Base-by-base conservation (phyloP, 169 alveolate species). In the Sarcocystis neurona region DNA sequence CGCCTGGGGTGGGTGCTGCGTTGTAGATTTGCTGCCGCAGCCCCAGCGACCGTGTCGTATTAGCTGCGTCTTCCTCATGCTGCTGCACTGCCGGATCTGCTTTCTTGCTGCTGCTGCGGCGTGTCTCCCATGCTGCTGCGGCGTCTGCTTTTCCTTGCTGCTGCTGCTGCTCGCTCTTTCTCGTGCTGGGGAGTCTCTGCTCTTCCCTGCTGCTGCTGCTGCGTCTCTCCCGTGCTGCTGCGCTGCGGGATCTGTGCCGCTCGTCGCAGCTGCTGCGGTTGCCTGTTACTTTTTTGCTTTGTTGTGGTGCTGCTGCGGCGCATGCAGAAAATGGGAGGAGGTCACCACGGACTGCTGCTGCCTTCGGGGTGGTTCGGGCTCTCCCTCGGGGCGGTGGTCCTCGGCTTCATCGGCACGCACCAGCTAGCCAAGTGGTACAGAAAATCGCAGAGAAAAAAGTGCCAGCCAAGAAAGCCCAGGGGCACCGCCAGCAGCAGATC, bases 341-440 rank as follows among this genome's bases (percentile, higher is more conserved):
- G 66, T 12, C 90, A 86, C 58, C 48, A 70, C 85, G 90, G 90
- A 53, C 85, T 86, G 3, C 30, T 86, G 39, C 37, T 50, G 47
- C 34, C 23, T 5, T 32, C 77, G 32, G 90, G 90, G 1, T 86
- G 90, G 90, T 86, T 86, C 44, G 20, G 86, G 34, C 70, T 72
- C 66, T 32, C 85, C 34, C 50, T 86, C 53, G 79, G 79, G 85
- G 79, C 85, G 20, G 18, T 43, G 27, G 48, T 86, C 70, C 4
- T 70, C 32, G 79, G 90, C 0, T 27, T 86, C 30, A 80, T 44
- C n/a, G 90, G 85, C 20, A 44, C 74, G 0, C 85, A 86, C 79
- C 79, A 86, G 32, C 53, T 70, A 20, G 90, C 90, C 66, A 46
- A 80, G 34, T 47, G 85, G 90, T 86, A 34, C 48, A 75, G 41